Percentiles rank a stretch among this genome's conserved stretches.
Evolutionary conservation across 768 basidiomycete genomes (phyloP).

Genomic region (Baorangia bicolor): DNA sequence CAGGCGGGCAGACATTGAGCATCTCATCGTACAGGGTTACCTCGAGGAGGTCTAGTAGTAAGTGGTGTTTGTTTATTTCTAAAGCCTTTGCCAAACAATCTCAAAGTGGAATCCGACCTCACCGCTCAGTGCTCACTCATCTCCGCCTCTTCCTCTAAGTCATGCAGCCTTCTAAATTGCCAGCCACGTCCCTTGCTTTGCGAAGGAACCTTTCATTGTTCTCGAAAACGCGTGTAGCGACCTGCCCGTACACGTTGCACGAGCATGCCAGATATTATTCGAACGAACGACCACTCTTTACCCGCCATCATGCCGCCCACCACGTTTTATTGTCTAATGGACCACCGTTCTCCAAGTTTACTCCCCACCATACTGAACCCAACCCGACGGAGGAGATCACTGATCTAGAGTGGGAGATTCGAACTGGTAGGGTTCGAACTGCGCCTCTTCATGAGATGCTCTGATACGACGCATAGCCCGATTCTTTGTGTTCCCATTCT

Average conservation of each 20-base stretch:
- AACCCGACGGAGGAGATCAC: constrained; percentile 37
- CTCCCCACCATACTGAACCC: constrained; percentile 17
- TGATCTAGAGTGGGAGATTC: constrained; percentile 77
- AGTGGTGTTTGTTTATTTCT: constrained; percentile 22
- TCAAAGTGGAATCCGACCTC: neutral
- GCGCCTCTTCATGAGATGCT: constrained; percentile 14
- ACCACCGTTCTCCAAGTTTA: constrained; percentile 23
- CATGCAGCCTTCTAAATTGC: constrained; percentile 13
- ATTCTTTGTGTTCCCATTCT: neutral
- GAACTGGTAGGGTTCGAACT: constrained; percentile 51
- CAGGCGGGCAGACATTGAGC: constrained; percentile 85
- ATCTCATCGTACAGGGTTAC: constrained; percentile 91
- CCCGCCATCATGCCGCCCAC: neutral
- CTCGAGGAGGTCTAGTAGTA: constrained; percentile 71
- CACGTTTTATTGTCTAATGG: constrained; percentile 7
- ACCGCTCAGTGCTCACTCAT: neutral
- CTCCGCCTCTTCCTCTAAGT: neutral
- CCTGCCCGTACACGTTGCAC: neutral
- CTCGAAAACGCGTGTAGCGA: neutral
- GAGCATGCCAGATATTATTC: constrained; percentile 4
- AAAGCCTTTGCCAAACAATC: constrained; percentile 27
- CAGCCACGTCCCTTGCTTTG: neutral
- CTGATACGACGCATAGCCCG: constrained; percentile 31
- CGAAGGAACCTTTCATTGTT: neutral
- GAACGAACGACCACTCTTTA: constrained; percentile 18